A percentile compares a stretch with the other conserved stretches of the same genome.
These are phyloP conservation scores for Zasmidium citrigriseum DNA, from an alignment of 2,329 filamentous ascomycete genomes.

Conservation along the genomic window DNA sequence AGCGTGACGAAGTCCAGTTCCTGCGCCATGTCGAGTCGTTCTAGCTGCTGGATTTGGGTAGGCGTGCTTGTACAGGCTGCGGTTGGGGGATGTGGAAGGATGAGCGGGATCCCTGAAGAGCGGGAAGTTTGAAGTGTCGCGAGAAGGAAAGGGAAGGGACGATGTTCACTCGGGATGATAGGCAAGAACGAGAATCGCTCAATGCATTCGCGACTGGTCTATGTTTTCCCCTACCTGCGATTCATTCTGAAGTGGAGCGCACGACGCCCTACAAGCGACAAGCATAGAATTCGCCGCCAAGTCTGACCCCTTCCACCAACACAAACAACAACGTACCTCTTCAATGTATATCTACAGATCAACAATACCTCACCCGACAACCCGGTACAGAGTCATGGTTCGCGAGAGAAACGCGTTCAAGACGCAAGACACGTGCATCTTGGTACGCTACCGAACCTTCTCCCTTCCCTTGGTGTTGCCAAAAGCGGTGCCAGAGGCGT, in stretches of 20 bases:
- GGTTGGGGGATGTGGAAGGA: not conserved
- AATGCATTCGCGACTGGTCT: too few relatives aligned
- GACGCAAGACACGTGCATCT: not conserved
- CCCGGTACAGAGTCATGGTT: too few relatives aligned
- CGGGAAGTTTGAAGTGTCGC: too few relatives aligned
- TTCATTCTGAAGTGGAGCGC: not conserved
- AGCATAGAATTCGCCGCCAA: too few relatives aligned
- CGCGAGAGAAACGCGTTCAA: not conserved
- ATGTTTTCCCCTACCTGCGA: not conserved
- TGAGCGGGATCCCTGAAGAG: too few relatives aligned
- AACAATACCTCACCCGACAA: not conserved
- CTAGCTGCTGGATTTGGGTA: not conserved
- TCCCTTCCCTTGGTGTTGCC: not conserved
- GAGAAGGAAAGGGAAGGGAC: too few relatives aligned
- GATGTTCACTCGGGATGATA: too few relatives aligned
- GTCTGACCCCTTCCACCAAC: too few relatives aligned
- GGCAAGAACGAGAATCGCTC: too few relatives aligned
- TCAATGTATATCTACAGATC: not conserved
- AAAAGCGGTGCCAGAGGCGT: not conserved
- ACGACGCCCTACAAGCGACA: not conserved
- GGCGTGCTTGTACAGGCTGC: not conserved
- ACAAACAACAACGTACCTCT: not conserved
- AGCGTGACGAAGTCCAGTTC: conserved; percentile 37
- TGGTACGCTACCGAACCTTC: conserved; percentile 2
- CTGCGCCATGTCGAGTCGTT: conserved; percentile 4